These are phyloP conservation scores for Telopea speciosissima DNA, from an alignment of 177 flowering plant species.

Conservation along the genomic window DNA sequence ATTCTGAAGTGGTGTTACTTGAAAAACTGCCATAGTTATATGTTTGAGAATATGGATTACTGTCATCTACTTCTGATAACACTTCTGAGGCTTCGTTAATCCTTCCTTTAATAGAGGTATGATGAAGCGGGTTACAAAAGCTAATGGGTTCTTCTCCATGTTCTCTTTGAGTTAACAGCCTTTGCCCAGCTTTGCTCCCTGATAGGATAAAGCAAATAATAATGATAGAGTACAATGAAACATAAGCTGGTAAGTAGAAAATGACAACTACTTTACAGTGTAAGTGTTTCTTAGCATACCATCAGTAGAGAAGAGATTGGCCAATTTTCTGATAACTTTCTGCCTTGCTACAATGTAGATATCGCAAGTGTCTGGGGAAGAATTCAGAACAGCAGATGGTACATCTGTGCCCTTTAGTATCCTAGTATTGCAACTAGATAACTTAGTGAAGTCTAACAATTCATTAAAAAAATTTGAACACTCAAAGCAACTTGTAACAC, in stretches of 20 bases:
- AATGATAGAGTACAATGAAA: not conserved
- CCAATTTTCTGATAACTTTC: slow-evolving; percentile 36
- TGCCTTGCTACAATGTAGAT: slow-evolving; percentile 49
- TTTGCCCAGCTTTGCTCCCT: slow-evolving; percentile 19
- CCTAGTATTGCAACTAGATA: slow-evolving; percentile 25
- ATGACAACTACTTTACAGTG: too few species aligned
- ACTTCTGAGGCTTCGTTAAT: slow-evolving; percentile 8
- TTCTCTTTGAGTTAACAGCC: slow-evolving; percentile 1
- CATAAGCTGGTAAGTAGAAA: too few species aligned
- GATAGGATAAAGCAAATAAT: slow-evolving; percentile 5
- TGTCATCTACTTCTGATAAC: slow-evolving; percentile 16
- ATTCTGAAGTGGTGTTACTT: slow-evolving; percentile 6
- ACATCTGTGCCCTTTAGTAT: slow-evolving; percentile 49
- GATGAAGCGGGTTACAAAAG: slow-evolving; percentile 12
- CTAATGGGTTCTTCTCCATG: slow-evolving; percentile 11
- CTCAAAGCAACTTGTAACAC: not conserved
- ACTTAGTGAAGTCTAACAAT: not conserved
- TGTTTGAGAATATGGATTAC: slow-evolving; percentile 22
- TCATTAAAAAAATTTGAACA: not conserved
- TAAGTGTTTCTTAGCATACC: slow-evolving; percentile 29
- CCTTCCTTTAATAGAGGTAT: slow-evolving; percentile 15
- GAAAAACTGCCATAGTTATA: slow-evolving; percentile 10
- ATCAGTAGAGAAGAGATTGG: slow-evolving; percentile 13
- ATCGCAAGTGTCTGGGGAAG: slow-evolving; percentile 53
- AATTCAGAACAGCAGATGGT: slow-evolving; percentile 45